Base-by-base conservation (phyloP, 306 rosid species). In the Cucurbita ficifolia region DNA sequence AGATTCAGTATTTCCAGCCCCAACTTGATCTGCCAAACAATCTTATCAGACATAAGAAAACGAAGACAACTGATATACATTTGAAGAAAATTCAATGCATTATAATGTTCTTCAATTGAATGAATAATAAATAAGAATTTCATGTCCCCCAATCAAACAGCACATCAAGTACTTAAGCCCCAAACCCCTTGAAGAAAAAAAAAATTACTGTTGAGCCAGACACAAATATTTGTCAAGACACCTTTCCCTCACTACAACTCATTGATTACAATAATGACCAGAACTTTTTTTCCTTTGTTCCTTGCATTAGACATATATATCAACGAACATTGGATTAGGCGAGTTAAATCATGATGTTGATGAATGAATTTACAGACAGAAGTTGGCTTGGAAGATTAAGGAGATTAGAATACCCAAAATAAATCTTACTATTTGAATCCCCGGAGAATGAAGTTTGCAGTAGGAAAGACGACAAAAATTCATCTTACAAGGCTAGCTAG, bases 1-100 rank as follows among this genome's bases (percentile, higher is more conserved):
- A 52, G 96, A 90, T 82, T 95, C 97, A 76, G 35, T 86, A 79
- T 76, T 89, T 79, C 88, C 95, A 79, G 64, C 83, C 46, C 60
- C 75, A 55, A 79, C 74, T 81, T 85, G 91, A 75, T 91, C 97
- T 87, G 84, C 63, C 11, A 70, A 56, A 76, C 38, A 79, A 79
- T 39, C 38, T 46, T 43, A 55, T 67, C 45, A 71, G 60, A 81
- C 67, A 72, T 36, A 6, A 61, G 62, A 73, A 4, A 64, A 48
- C 73, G 14, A 48, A 29, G 22, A 16, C 1, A 29, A 29, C 9
- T 24, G 13, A 49, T 49, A 14, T 49, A 50, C 10, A 48, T 29
- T 49, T 33, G 14, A 48, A 49, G 22, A 33, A 70, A 24, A 70
- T 8, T 16, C 16, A 48, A 49, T 22, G 43, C 46, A 70, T 21